Conservation (phyloP, 768 basidiomycete species). For the Lactarius pseudohatsudake region DNA sequence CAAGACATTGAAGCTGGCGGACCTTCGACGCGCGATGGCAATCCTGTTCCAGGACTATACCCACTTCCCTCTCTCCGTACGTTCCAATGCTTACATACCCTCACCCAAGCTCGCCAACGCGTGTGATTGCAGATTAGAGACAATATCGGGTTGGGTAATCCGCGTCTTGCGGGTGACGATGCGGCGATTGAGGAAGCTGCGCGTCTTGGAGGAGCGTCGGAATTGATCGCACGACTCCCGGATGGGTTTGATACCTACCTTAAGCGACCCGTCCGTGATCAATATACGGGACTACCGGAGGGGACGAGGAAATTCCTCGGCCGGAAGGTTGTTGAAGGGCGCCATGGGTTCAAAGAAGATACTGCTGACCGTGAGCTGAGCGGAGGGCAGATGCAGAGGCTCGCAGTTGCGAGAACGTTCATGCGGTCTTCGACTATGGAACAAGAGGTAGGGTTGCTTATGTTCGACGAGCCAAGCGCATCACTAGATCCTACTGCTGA, state of each 20-base stretch:
- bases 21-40: slow-evolving; percentile 64
- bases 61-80: slow-evolving; percentile 71
- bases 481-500: slow-evolving; percentile 72
- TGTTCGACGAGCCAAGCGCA: slow-evolving; percentile 40
- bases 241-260: slow-evolving; percentile 72
- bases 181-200: slow-evolving; percentile 65
- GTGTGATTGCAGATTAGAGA: slow-evolving; percentile 56
- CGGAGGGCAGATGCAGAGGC: slow-evolving; percentile 75
- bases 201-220: slow-evolving; percentile 64
- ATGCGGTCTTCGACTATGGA: slow-evolving; percentile 57
- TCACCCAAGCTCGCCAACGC: neutral
- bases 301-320: slow-evolving; percentile 66
- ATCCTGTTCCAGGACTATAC: slow-evolving; percentile 84
- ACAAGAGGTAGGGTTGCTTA: slow-evolving; percentile 52
- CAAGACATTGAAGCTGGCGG: slow-evolving; percentile 54
- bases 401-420: slow-evolving; percentile 74
- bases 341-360: neutral
- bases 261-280: slow-evolving; percentile 64
- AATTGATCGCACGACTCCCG: slow-evolving; percentile 61
- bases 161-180: slow-evolving; percentile 50
- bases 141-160: slow-evolving; percentile 75
- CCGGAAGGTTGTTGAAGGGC: slow-evolving; percentile 40
- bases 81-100: slow-evolving; percentile 29
- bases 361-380: slow-evolving; percentile 40
- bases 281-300: slow-evolving; percentile 63